Conservation (phyloP, 1,139 yeast genomes). For the Debaryomyces coudertii region DNA sequence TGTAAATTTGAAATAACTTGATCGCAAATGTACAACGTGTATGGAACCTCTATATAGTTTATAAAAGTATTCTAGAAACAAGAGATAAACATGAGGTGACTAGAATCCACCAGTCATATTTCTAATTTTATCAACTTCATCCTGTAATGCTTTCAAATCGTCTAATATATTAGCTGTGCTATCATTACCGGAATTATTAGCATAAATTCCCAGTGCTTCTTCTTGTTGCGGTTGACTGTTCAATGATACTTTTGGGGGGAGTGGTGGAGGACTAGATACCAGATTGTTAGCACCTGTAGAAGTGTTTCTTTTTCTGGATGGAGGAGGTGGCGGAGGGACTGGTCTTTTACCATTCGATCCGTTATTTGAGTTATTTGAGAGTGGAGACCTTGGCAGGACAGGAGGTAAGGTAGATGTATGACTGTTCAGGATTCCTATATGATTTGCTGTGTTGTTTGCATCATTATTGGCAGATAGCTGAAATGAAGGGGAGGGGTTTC, state of each 20-base stretch:
- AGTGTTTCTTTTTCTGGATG: constrained; percentile 38
- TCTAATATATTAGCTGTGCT: constrained; percentile 58
- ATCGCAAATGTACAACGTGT: constrained; percentile 1
- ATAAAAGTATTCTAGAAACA: constrained; percentile 4
- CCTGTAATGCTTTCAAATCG: constrained; percentile 63
- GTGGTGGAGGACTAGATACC: constrained; percentile 27
- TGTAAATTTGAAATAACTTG: background rate
- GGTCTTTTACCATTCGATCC: constrained; percentile 12
- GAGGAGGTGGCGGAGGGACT: constrained; percentile 49
- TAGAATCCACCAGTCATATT: constrained; percentile 54
- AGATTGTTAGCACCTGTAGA: constrained; percentile 17
- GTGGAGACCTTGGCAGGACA: constrained; percentile 20
- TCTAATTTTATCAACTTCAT: constrained; percentile 61
- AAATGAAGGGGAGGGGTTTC: constrained; percentile 21
- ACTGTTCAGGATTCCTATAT: constrained; percentile 8
- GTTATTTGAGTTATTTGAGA: constrained; percentile 7
- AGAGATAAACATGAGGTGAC: background rate
- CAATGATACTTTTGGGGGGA: constrained; percentile 36
- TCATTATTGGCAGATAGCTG: background rate
- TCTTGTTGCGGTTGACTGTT: background rate
- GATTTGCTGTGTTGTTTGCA: background rate
- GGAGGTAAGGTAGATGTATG: constrained; percentile 21
- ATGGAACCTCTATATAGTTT: constrained; percentile 8
- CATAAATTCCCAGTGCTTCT: constrained; percentile 12
- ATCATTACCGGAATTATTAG: constrained; percentile 22